These are phyloP conservation scores for Arachis monticola DNA, from an alignment of 331 rosid species.

Conservation along the genomic window DNA sequence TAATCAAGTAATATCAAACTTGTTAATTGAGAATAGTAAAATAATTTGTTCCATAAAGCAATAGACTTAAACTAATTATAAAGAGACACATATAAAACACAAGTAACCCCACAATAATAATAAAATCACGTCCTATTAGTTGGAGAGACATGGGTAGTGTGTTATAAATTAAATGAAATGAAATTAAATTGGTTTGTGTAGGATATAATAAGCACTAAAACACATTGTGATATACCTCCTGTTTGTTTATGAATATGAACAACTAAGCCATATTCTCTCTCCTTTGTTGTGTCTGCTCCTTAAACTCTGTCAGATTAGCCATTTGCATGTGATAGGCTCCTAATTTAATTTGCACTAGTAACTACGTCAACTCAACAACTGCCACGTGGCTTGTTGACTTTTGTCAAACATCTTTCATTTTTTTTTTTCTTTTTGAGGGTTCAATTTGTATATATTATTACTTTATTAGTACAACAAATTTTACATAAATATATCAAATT, in stretches of 20 bases:
- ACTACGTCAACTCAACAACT: slow-evolving; percentile 22
- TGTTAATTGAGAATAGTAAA: no score
- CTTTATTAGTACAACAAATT: no score
- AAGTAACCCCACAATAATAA: neutral
- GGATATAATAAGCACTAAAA: slow-evolving; percentile 36
- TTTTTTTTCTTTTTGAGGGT: no score
- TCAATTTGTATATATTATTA: no score
- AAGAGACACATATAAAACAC: neutral
- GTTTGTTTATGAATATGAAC: slow-evolving; percentile 48
- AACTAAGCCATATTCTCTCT: slow-evolving; percentile 65
- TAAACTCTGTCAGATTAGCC: slow-evolving; percentile 38
- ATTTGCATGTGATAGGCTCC: slow-evolving; percentile 44
- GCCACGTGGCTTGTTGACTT: slow-evolving; percentile 45
- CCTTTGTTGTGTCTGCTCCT: slow-evolving; percentile 45
- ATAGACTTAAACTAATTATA: neutral
- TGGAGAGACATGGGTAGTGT: slow-evolving; percentile 63
- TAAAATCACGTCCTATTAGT: slow-evolving; percentile 40
- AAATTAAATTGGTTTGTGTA: slow-evolving; percentile 40
- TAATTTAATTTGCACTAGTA: slow-evolving; percentile 29
- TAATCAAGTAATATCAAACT: no score
- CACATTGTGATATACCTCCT: neutral
- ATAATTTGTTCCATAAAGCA: neutral
- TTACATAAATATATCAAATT: no score
- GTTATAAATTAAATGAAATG: slow-evolving; percentile 9
- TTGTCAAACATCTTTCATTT: neutral